Conservation (phyloP, 805 yeast genomes). For the Helenozyma rhizophorensis region DNA sequence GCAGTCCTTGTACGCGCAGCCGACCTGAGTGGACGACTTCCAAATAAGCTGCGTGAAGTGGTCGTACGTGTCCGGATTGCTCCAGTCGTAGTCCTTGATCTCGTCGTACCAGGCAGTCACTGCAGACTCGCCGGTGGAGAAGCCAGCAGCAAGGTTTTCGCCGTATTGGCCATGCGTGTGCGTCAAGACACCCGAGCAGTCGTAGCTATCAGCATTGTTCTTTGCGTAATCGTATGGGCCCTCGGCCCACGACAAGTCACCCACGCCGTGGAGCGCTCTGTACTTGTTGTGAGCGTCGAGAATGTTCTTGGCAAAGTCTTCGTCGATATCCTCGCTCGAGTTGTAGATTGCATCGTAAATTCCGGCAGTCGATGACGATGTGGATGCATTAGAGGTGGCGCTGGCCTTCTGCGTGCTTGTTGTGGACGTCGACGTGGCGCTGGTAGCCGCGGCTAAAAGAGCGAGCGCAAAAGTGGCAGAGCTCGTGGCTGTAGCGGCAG, state of each 20-base stretch:
- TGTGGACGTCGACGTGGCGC: background rate
- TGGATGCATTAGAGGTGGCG: conserved; percentile 1
- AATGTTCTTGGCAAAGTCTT: conserved; percentile 24
- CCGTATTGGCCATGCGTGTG: conserved; percentile 40
- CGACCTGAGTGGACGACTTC: conserved; percentile 26
- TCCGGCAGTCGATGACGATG: conserved; percentile 7
- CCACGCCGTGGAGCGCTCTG: conserved; percentile 28
- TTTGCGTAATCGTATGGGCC: conserved; percentile 32
- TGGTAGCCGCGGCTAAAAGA: background rate
- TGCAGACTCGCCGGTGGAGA: conserved; percentile 25
- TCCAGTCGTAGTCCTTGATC: conserved; percentile 25
- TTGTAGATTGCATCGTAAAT: conserved; percentile 16
- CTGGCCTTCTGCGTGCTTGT: background rate
- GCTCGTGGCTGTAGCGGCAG: background rate
- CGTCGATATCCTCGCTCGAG: conserved; percentile 21
- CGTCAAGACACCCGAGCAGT: conserved; percentile 31
- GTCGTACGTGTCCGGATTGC: conserved; percentile 22
- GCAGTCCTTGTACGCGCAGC: conserved; percentile 32
- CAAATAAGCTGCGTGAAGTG: conserved; percentile 31
- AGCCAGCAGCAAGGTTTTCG: conserved; percentile 39
- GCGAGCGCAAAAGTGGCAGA: background rate
- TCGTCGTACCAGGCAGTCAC: conserved; percentile 40
- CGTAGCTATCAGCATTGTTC: conserved; percentile 31
- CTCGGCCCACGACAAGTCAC: conserved; percentile 26
- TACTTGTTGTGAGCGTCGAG: conserved; percentile 31